phyloP scores from a whole-genome alignment of 2,329 filamentous ascomycete species.

The Trichoderma harzianum region DNA sequence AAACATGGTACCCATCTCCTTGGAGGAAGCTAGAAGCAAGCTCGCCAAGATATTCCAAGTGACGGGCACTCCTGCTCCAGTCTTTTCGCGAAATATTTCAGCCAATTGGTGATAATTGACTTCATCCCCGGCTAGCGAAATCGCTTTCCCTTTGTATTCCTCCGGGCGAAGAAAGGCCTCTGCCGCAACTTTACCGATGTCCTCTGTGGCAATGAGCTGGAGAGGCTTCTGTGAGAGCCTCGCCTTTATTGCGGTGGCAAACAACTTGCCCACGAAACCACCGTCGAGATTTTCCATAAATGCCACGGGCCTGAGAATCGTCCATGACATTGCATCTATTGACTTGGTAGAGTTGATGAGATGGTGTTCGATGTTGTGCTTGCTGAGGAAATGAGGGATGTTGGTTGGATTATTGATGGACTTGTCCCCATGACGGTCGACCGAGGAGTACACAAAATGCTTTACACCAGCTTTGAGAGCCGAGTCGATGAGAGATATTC shows the following conservation, averaged over 20 bases:
- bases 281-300: not conserved
- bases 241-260: not conserved
- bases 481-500: not conserved
- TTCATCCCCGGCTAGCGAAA: not conserved
- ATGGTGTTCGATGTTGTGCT: constrained; percentile 2
- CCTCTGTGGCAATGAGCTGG: not conserved
- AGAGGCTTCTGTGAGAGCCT: not conserved
- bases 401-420: not conserved
- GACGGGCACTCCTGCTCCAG: not conserved
- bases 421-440: not conserved
- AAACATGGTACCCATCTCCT: constrained; percentile 1
- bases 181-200: not conserved
- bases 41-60: not conserved
- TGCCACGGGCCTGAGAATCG: not conserved
- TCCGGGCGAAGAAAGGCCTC: not conserved
- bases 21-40: not conserved
- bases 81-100: not conserved
- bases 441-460: not conserved
- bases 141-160: not conserved
- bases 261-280: not conserved
- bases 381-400: not conserved
- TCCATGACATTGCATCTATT: not conserved
- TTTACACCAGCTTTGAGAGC: not conserved
- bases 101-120: not conserved
- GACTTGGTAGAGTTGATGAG: not conserved